Percentiles rank a stretch among this genome's conserved stretches.
Conservation (phyloP, 176 grass and related monocot genomes). For the Carex parvula region DNA sequence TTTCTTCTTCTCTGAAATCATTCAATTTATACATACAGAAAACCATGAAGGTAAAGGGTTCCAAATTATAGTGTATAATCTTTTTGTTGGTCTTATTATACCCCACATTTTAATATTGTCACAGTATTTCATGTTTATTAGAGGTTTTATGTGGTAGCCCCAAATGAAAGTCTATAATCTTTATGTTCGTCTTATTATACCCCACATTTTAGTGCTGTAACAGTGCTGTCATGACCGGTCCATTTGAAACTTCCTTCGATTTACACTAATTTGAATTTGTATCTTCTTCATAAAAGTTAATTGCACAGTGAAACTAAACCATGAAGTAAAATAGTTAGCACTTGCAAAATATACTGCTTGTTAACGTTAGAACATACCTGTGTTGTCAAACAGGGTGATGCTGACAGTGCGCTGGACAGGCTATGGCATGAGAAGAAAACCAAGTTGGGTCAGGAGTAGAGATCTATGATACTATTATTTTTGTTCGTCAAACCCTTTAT, state of each 20-base stretch:
- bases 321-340: not conserved
- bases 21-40: not conserved
- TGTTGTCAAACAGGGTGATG: constrained; percentile 52
- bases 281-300: not conserved
- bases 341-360: not conserved
- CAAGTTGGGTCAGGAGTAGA: constrained; percentile 65
- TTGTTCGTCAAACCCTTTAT: not conserved
- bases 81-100: not conserved
- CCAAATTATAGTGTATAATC: not conserved
- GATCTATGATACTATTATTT: not conserved
- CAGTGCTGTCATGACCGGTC: not conserved
- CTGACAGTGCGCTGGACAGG: constrained; percentile 74
- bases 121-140: no score
- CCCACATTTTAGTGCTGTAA: not conserved
- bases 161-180: not conserved
- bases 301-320: not conserved
- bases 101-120: not conserved
- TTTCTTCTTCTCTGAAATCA: not conserved
- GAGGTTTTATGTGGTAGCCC: not conserved
- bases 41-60: not conserved
- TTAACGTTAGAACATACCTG: not conserved
- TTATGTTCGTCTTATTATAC: not conserved
- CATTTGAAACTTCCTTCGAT: not conserved
- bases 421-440: constrained; percentile 77
- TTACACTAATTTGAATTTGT: no score